Evolutionary conservation across 2,329 filamentous ascomycete genomes (phyloP).

Genomic region (Ascocoryne sarcoides): DNA sequence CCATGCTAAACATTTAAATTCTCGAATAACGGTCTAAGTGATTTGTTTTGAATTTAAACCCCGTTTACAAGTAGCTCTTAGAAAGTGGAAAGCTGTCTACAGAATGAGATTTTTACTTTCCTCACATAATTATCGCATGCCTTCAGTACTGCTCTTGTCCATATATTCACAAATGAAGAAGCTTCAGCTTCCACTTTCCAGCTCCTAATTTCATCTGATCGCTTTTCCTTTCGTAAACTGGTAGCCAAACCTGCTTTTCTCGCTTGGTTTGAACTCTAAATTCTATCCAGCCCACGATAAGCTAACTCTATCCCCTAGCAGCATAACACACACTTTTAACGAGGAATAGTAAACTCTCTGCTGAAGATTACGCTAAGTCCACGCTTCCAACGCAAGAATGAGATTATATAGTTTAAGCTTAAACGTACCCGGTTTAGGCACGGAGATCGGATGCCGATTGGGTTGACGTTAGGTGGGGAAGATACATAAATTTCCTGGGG

Average conservation of each 20-base stretch:
- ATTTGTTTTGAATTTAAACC: not conserved
- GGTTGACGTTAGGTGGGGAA: slow-evolving; percentile 40
- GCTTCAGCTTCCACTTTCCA: not conserved
- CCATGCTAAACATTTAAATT: not conserved
- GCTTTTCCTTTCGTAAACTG: not conserved
- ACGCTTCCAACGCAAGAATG: not conserved
- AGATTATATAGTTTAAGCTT: slow-evolving; percentile 24
- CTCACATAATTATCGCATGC: not conserved
- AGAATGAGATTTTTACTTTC: not conserved
- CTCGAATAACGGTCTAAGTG: not conserved
- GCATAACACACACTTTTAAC: not conserved
- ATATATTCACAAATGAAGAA: not conserved
- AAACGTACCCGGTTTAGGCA: slow-evolving; percentile 56
- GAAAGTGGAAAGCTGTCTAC: no score
- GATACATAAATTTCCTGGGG: slow-evolving; percentile 37
- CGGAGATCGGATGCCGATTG: slow-evolving; percentile 47
- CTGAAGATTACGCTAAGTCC: not conserved
- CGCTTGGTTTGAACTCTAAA: not conserved
- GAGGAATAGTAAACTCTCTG: not conserved
- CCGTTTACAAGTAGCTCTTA: not conserved
- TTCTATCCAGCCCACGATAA: not conserved
- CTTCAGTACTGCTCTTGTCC: not conserved
- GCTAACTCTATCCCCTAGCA: not conserved
- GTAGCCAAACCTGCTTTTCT: not conserved
- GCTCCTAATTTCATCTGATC: not conserved